Evolutionary conservation across 1,284 basidiomycete genomes (phyloP), one percentile per base, ranked within the genome.

Genomic region (Blastosporella zonata): DNA sequence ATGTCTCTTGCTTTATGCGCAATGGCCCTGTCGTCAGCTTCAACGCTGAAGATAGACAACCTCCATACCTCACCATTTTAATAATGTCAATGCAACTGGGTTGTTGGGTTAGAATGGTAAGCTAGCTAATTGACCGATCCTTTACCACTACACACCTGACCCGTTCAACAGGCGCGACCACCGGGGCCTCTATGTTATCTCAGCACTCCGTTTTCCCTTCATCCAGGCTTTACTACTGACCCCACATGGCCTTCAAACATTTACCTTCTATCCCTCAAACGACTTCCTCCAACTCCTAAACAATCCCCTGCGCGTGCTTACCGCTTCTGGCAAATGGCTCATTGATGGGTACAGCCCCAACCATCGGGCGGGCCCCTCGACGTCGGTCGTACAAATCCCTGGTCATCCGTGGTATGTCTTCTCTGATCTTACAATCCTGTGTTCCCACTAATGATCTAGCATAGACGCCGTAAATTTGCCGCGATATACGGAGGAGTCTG

Each of bases 201-300:
- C 70, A 28, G 72, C 71, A 41, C 31, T 15, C n/a, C 29, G 15
- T 7, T 25, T 22, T 23, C 27, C 35, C 29, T n/a, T 18, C 13
- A 21, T 15, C 21, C 27, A 33, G 21, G n/a, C 29, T n/a, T 35
- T 9, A 31, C 28, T 17, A 50, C 27, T 38, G 31, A 20, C 23
- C 13, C 39, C 29, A 21, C 15, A n/a, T n/a, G n/a, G 13, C 29
- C 18, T 42, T 23, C 40, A 73, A 70, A 73, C 72, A 6, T 70
- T 62, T 44, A 62, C 63, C 27, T 69, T 70, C 3, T 73, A 62
- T 50, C 71, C 70, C n/a, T 71, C 69, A 56, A 62, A 72, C 55
- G 66, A 70, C 29, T 35, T 55, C 12, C 52, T 71, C 5, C 58
- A 58, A 23, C 59, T 74, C 35, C 47, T 63, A 2, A 52, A 68